Evolutionary conservation across 805 yeast genomes (phyloP), one percentile per base, ranked within the genome.

Genomic region (Saccharomycopsis sp.): DNA sequence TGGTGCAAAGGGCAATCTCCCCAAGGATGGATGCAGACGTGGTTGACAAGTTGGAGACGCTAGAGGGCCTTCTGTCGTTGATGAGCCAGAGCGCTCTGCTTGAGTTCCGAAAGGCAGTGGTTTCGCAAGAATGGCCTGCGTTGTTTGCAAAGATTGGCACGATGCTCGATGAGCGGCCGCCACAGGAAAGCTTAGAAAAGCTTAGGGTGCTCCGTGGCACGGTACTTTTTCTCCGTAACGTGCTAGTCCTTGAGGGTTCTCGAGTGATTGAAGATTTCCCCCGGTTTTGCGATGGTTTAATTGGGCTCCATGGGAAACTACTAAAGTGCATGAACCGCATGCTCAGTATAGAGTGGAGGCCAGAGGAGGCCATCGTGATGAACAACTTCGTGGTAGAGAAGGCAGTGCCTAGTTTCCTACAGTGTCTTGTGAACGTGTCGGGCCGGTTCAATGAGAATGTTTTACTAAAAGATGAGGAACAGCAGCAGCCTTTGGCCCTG

Each of bases 171-270:
- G n/a, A n/a, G n/a, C n/a, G n/a, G n/a, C n/a, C n/a, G n/a, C n/a
- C n/a, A n/a, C n/a, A n/a, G n/a, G n/a, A n/a, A n/a, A n/a, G n/a
- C n/a, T n/a, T n/a, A n/a, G n/a, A n/a, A 29, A 29, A 29, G 16
- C 13, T 31, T 9, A 21, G 35, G 20, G 23, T 31, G 6, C 20
- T 31, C 6, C 17, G 35, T 9, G 35, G 35, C 17, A 48, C 65
- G 1, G 41, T 73, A 1, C 46, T 76, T n/a, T 41, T 75, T n/a
- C 56, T 65, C 21, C 56, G 81, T 45, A 75, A 73, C 49, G 48
- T 72, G 18, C 61, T 67, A 1, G 63, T 61, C 4, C 20, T 50
- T 1, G 48, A 55, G 27, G 58, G 6, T 13, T 7, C n/a, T 6
- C 51, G 44, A 4, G 39, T 53, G 4, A 58, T 66, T 4, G 10